Base-by-base conservation (phyloP, 345 rosid species). In the Nephelium lappaceum region DNA sequence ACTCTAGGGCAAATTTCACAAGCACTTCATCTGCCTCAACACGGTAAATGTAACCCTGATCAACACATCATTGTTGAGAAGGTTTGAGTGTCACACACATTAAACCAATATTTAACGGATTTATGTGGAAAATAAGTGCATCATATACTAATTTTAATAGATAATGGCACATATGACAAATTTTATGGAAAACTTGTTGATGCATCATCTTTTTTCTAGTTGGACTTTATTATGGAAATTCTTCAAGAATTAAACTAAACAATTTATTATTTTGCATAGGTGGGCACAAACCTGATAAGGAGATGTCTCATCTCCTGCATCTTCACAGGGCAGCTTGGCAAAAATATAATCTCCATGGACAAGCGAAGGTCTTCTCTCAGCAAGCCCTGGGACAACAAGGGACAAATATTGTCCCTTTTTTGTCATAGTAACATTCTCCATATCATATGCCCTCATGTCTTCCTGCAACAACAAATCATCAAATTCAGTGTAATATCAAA, bases 311-410 rank as follows among this genome's bases (percentile, higher is more conserved):
- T 70, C 82, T 69, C 76, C 74, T 21, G 55, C 84, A 85, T 74
- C 83, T 67, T 69, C 85, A 71, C 69, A 79, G 62, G 88, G 86
- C 79, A 66, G 80, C 83, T 81, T 87, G 57, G 69, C 97, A 77
- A 89, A 87, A 79, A 95, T 85, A 75, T 0, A 67, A 73, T 95
- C 98, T 77, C 98, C 97, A 81, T 84, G 89, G 60, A 93, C 94
- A 85, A 95, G 91, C 16, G 97, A 93, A 78, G 98, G 97, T 81
- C 98, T 87, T 74, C 85, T 89, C 92, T 95, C 99, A 73, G 99
- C 99, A 61, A 95, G 93, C 57, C 97, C 99, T 16, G 93, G 95
- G 74, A 95, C 97, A 78, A 72, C 75, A 67, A 95, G 97, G 23
- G 95, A 76, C 80, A 92, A 81, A 71, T 39, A 88, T 36, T 68